Base-by-base conservation (phyloP, 805 yeast species). In the Lipomyces oligophaga region DNA sequence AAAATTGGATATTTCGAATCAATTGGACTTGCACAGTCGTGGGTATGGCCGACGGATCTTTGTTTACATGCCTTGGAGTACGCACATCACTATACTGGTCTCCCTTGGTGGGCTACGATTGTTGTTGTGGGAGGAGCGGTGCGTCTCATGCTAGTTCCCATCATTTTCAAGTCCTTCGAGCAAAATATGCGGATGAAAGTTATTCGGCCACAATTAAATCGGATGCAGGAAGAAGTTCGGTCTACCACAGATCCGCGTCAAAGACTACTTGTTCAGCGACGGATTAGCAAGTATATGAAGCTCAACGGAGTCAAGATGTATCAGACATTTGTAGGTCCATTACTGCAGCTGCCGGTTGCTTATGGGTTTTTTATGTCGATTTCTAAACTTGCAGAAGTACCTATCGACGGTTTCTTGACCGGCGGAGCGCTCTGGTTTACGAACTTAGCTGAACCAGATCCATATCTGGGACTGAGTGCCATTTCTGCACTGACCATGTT, bases 101-200 rank as follows among this genome's bases (percentile, higher is more conserved):
- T 88, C 54, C 97, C 97, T 32, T 93, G 98, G 98, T 93, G 97
- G 97, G 87, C 83, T 10, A 79, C 96, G 1, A 93, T 93, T 59
- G 73, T 81, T 5, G 70, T 76, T 3, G 80, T 85, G 3, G 84
- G 97, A 0, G 57, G 89, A 13, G 78, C 80, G 11, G 74, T 83
- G 27, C 77, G 97, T 64, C 61, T 79, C 4, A 51, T 76, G 3
- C 67, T 90, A 71, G 79, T 90, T 62, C 97, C 97, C 20, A 65
- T 90, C 18, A 86, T 85, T 62, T 74, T 86, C 59, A 82, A 81
- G 61, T 79, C 95, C 1, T 79, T 93, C 5, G 88, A 85, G 49
- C 83, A 84, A 50, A 80, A 81, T 67, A 95, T 96, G 25, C 79
- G 77, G 58, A 77, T 83, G 72, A 72, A 85, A 4, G 78, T 75